Percentiles rank a stretch among this genome's conserved stretches.
Conservation (phyloP, 2,329 filamentous ascomycete genomes). For the Aspergillus arachidicola region DNA sequence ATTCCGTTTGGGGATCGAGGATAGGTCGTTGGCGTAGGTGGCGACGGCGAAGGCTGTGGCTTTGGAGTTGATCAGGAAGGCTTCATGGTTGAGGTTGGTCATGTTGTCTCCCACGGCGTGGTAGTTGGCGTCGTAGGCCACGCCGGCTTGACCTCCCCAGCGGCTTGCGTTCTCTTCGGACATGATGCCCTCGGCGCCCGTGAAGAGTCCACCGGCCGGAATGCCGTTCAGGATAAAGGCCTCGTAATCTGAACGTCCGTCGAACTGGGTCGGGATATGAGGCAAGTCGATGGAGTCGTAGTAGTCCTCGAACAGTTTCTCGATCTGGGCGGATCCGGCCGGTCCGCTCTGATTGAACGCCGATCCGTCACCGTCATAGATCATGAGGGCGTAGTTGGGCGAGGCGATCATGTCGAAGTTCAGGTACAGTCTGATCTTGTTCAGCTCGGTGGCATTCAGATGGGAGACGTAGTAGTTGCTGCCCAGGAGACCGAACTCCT, state of each 20-base stretch:
- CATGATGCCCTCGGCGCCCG: constrained; percentile 77
- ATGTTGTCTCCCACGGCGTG: constrained; percentile 57
- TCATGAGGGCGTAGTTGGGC: constrained; percentile 60
- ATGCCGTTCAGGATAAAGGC: constrained; percentile 74
- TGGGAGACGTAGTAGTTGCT: constrained; percentile 59
- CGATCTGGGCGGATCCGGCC: constrained; percentile 68
- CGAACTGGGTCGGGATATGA: constrained; percentile 73
- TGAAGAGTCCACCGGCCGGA: constrained; percentile 74
- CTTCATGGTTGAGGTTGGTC: constrained; percentile 52
- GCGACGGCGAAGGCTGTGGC: constrained; percentile 32
- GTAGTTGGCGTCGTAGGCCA: constrained; percentile 60
- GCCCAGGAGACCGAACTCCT: constrained; percentile 66
- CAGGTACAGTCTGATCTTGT: constrained; percentile 67
- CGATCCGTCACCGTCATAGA: constrained; percentile 53
- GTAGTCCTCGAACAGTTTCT: constrained; percentile 68
- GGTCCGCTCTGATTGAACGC: constrained; percentile 58
- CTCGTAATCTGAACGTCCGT: constrained; percentile 78
- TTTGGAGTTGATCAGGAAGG: constrained; percentile 29
- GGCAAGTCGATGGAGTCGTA: constrained; percentile 64
- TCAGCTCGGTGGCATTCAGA: constrained; percentile 52
- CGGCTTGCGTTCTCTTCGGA: constrained; percentile 64
- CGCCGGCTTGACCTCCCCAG: constrained; percentile 71
- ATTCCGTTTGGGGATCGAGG: constrained; percentile 22
- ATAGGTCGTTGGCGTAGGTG: constrained; percentile 29
- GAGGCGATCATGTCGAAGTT: constrained; percentile 73